Base-by-base conservation (phyloP, 2,329 filamentous ascomycete genomes). In the Reticulascus tulasneorum region DNA sequence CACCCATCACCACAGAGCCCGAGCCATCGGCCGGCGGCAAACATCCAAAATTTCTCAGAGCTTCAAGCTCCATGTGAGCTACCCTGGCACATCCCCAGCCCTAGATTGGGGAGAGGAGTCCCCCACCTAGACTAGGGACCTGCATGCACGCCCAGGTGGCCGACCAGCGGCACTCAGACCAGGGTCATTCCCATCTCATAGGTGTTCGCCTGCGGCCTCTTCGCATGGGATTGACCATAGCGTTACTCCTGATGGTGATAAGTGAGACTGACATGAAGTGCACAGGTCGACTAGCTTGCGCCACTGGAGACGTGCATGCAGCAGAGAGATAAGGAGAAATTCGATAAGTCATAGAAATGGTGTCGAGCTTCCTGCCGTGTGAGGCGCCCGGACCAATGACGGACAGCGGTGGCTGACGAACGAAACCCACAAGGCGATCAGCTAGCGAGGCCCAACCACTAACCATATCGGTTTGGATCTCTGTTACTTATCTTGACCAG, bases 271-370 rank as follows among this genome's bases (percentile, higher is more conserved):
- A 12, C n/a, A 27, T 15, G 17, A n/a, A 16, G 21, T 23, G 13
- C 30, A 21, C 11, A 25, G 30, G 15, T 17, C 13, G 30, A 8
- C 13, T 11, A 13, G 15, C 18, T 24, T 11, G 11, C 18, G 30
- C 26, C 23, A 29, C 15, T 25, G 21, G 11, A 26, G 12, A 30
- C 19, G 19, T 13, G 30, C 11, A 28, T 35, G 35, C 23, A 26
- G 22, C 16, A 12, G 12, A 35, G 22, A 44, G 39, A 44, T 44
- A 44, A 44, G 42, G 33, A 38, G 28, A 23, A 42, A 29, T 39
- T 44, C 28, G 32, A 44, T 39, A 38, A 38, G 35, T 44, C 42
- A 44, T 44, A 42, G 35, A 44, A 44, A 35, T 33, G 29, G 22
- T 25, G 38, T 23, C 32, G 17, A 10, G 8, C 22, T 15, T 20